phyloP scores from a whole-genome alignment of 768 basidiomycete genomes.

The Rhodotorula kratochvilovae region DNA sequence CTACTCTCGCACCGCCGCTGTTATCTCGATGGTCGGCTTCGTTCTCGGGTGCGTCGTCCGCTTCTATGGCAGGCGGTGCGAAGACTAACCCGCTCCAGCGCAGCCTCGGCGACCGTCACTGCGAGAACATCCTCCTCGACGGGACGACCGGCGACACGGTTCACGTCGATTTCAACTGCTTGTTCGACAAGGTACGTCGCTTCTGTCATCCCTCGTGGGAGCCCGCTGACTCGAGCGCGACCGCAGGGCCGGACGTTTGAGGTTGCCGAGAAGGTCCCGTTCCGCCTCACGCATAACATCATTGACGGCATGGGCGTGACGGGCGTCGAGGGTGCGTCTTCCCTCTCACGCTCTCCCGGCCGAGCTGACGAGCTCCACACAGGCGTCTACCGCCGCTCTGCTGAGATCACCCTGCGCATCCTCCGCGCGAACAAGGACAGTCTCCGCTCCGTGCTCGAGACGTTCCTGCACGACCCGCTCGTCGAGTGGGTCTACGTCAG shows the following conservation, averaged over 20 bases:
- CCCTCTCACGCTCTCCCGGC: neutral
- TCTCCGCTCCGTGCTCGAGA: slow-evolving; percentile 89
- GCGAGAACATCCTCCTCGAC: slow-evolving; percentile 93
- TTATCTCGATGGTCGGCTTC: slow-evolving; percentile 98
- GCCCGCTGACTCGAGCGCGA: neutral
- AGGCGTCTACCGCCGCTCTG: slow-evolving; percentile 86
- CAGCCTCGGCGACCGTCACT: slow-evolving; percentile 95
- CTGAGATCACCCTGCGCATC: slow-evolving; percentile 81
- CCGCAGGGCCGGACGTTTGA: slow-evolving; percentile 71
- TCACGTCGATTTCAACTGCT: slow-evolving; percentile 95
- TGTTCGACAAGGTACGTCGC: slow-evolving; percentile 78
- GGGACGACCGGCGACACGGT: slow-evolving; percentile 79
- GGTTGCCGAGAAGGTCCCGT: slow-evolving; percentile 86
- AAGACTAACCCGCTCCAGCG: neutral
- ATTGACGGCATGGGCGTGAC: slow-evolving; percentile 88
- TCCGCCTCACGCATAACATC: slow-evolving; percentile 87
- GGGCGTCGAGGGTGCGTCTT: slow-evolving; percentile 70
- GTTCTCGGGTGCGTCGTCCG: slow-evolving; percentile 71
- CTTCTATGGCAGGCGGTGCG: neutral
- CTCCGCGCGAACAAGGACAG: slow-evolving; percentile 86
- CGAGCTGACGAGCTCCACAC: slow-evolving; percentile 17
- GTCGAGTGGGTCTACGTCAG: slow-evolving; percentile 83
- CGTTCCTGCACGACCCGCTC: slow-evolving; percentile 93
- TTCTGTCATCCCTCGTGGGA: neutral
- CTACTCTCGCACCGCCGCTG: slow-evolving; percentile 84